Conservation (phyloP, 2,329 filamentous ascomycete species). For the Golovinomyces cichoracearum region DNA sequence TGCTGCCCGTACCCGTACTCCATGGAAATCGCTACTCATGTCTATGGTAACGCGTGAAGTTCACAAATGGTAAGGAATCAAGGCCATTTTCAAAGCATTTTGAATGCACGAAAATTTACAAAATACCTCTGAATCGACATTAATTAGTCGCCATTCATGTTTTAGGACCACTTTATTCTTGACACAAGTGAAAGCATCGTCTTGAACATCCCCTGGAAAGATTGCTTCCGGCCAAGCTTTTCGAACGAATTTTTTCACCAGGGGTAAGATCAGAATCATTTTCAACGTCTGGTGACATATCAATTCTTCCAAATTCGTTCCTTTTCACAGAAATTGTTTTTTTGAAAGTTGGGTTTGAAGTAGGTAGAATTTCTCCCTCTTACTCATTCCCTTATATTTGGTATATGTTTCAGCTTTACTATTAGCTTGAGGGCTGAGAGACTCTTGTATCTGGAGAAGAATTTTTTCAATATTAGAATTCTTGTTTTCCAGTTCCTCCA, state of each 20-base stretch:
- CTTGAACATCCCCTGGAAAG: neutral
- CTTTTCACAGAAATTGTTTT: neutral
- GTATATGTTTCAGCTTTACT: neutral
- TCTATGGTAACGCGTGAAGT: neutral
- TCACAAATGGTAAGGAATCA: neutral
- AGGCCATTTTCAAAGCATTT: neutral
- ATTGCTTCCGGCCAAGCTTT: neutral
- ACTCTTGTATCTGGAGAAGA: neutral
- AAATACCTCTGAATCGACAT: neutral
- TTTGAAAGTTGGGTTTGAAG: neutral
- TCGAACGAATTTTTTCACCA: neutral
- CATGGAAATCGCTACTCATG: neutral
- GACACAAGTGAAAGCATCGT: neutral
- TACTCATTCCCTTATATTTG: neutral
- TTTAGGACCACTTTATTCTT: neutral
- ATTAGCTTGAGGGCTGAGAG: neutral
- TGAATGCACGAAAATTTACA: neutral
- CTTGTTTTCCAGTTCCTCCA: neutral
- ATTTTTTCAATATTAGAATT: neutral
- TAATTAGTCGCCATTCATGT: neutral
- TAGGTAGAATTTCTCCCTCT: neutral
- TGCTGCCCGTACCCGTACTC: neutral
- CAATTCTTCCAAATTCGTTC: neutral
- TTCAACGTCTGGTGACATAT: neutral
- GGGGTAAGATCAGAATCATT: neutral